Base-by-base conservation (phyloP, 306 rosid species). In the Begonia loranthoides region DNA sequence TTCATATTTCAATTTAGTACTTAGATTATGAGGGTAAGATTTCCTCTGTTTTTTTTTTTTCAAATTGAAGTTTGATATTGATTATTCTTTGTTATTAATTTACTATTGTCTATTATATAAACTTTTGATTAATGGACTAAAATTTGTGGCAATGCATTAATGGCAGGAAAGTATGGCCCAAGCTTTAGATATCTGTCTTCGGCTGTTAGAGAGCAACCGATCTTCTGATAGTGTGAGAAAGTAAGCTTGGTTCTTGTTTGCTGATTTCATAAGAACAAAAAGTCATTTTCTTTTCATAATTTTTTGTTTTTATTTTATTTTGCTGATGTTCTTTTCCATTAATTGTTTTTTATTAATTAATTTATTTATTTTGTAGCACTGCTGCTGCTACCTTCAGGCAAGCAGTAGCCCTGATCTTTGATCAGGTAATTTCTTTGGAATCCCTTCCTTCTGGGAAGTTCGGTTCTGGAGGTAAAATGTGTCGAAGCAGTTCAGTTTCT, bases 331-430 rank as follows among this genome's bases (percentile, higher is more conserved):
- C 15, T 43, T 56, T 34, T 54, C 62, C 39, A 52, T 40, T 63
- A 64, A 43, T 54, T 55, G 12, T 59, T 50, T 66, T 61, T 65
- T 61, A 67, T 74, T 55, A 67, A 66, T 50, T 60, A 67, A 62
- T 65, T 55, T 68, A 66, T 50, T 60, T 69, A 62, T 65, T 71
- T 70, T 76, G 58, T 90, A 82, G 95, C 70, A 85, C 95, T 59
- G 95, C 97, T 70, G 97, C 95, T 54, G 97, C 97, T 72, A 82
- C 97, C 71, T 90, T 90, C 76, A 77, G 95, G 76, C 97, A 90
- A 78, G 95, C 95, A 15, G 95, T 85, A 60, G 95, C 97, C 54
- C 73, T 84, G 74, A 79, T 84, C 72, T 89, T 89, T 24, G 95
- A 82, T 66, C 79, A 69, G 22, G 97, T 90, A 56, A 75, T 80